Conservation (phyloP, 805 yeast species). For the Hanseniaspora nectarophila region DNA sequence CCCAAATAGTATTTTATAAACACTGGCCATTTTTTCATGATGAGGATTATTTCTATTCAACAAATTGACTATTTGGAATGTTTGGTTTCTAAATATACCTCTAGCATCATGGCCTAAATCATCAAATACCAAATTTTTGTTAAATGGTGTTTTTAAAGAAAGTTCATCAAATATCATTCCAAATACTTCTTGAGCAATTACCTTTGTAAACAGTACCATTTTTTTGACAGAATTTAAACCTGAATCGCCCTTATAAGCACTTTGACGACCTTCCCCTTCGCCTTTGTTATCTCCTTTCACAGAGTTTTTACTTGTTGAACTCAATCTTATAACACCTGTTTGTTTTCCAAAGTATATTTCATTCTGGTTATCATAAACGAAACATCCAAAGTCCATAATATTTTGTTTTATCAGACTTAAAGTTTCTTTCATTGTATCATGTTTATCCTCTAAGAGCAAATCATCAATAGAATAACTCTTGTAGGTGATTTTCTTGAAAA, state of each 20-base stretch:
- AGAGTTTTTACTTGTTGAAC: conserved; percentile 25
- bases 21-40: neutral
- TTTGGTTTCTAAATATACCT: neutral
- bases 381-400: conserved; percentile 73
- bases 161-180: conserved; percentile 33
- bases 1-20: conserved; percentile 19
- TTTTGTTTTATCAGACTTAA: conserved; percentile 51
- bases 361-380: conserved; percentile 51
- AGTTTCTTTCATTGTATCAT: neutral
- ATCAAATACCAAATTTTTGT: neutral
- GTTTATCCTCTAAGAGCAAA: conserved; percentile 39
- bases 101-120: neutral
- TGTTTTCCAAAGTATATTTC: conserved; percentile 64
- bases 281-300: neutral
- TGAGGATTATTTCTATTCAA: conserved; percentile 7
- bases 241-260: neutral
- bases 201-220: conserved; percentile 61
- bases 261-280: neutral
- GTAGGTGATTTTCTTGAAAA: neutral
- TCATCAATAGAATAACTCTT: conserved; percentile 11
- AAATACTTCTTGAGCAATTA: conserved; percentile 60
- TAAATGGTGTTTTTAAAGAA: conserved; percentile 18
- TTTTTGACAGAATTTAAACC: conserved; percentile 84
- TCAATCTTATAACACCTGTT: conserved; percentile 78
- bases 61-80: conserved; percentile 7